Base-by-base conservation (phyloP, 495 filamentous ascomycete species). In the Melanomma pulvis-pyrius region DNA sequence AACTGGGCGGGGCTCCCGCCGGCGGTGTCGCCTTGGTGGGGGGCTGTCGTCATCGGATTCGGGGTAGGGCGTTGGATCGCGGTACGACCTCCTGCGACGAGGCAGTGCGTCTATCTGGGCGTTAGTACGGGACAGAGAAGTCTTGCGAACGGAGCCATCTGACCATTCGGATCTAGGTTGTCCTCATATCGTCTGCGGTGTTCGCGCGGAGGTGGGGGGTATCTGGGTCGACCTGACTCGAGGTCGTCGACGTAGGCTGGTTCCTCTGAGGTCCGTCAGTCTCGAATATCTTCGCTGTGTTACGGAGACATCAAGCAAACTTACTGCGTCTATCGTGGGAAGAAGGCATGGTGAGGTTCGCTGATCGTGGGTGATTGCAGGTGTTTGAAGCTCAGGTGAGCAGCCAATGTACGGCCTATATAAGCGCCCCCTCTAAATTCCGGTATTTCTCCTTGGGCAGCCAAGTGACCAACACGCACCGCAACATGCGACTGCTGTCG, bases 241-340 rank as follows among this genome's bases (percentile, higher is more conserved):
- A 46, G 32, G 54, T 25, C 21, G 36, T 58, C 54, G 54, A 41
- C 32, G 54, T 58, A 58, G 5, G 54, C 24, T 1, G 54, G 54
- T 32, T 58, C 54, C 12, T 21, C 54, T 58, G 50, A 6, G n/a
- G 7, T 24, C 5, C 22, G n/a, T 51, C 8, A 51, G 26, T 22
- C 48, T 26, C 48, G 48, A 51, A 6, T 15, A 6, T 24, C 15
- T 48, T 15, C 5, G 17, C 17, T n/a, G 44, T 6, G 17, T 48
- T n/a, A 6, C 17, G 4, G 44, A 48, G 4, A 4, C 17, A n/a
- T 4, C 30, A 12, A 4, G 13, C n/a, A n/a, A n/a, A 44, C 39
- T 44, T 44, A 44, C 39, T 6, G 39, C 17, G 17, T n/a, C 17
- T 44, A 2, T 44, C 39, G 39, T 44, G 39, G n/a, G 39, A 44